phyloP scores from a whole-genome alignment of 139 green algal genomes.

The Mesostigma viride region DNA sequence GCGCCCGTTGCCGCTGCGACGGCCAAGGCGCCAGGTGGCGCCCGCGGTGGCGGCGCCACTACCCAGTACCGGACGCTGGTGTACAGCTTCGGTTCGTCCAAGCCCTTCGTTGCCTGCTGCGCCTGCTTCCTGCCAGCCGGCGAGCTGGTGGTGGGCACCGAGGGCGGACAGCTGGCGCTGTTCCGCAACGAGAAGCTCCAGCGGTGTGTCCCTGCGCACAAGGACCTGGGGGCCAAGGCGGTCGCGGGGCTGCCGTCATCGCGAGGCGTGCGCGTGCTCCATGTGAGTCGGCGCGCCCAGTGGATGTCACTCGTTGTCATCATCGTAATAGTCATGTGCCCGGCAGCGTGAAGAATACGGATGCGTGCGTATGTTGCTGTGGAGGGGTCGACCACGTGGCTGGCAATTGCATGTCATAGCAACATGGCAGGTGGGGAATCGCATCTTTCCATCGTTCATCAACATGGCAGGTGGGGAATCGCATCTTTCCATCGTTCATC shows the following conservation, averaged over 20 bases:
- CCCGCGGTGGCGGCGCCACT: slow-evolving; percentile 8
- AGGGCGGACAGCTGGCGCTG: neutral
- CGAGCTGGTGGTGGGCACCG: neutral
- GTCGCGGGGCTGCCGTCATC: neutral
- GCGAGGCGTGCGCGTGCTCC: neutral
- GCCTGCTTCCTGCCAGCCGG: neutral
- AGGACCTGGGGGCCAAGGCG: neutral
- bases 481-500: no score
- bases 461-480: no score
- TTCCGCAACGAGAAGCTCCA: neutral
- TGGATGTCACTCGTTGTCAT: no score
- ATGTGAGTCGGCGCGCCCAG: neutral
- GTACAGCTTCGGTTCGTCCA: slow-evolving; percentile 59
- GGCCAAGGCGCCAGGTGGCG: neutral
- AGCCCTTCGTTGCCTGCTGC: neutral
- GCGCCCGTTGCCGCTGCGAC: neutral
- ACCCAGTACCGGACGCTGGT: slow-evolving; percentile 47
- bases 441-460: no score
- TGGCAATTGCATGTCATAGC: no score
- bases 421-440: no score
- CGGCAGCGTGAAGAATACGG: no score
- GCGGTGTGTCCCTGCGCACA: neutral
- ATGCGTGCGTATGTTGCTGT: no score
- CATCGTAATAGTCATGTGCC: no score
- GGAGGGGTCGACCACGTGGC: no score